Conservation (phyloP, 75 land plant species). For the Chamaecyparis obtusa region DNA sequence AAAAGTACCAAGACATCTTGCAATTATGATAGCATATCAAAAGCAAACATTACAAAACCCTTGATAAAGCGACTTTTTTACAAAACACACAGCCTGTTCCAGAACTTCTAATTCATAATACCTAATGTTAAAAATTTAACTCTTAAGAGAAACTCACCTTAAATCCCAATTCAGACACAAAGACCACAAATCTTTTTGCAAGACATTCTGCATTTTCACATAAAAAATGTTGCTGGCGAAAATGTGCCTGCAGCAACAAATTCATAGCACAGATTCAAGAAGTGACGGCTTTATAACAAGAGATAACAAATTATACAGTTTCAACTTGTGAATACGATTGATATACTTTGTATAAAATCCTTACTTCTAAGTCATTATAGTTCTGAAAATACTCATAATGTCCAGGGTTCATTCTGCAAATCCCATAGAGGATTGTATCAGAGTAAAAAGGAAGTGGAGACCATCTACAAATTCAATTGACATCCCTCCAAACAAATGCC, state of each 20-base stretch:
- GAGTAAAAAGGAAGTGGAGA: background rate
- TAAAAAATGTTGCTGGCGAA: constrained; percentile 66
- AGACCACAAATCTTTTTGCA: constrained; percentile 86
- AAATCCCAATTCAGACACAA: constrained; percentile 74
- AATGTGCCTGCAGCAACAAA: constrained; percentile 55
- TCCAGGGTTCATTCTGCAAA: constrained; percentile 82
- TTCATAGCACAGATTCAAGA: background rate
- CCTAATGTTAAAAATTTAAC: background rate
- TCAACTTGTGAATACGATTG: background rate
- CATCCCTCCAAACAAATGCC: background rate
- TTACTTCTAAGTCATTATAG: constrained; percentile 91
- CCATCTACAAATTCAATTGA: background rate
- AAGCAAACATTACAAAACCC: background rate
- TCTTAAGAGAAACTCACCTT: constrained; percentile 41
- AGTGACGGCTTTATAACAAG: background rate
- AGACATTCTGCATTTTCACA: constrained; percentile 92
- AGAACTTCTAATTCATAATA: background rate
- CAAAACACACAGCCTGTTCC: background rate
- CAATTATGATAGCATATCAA: background rate
- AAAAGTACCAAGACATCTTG: background rate
- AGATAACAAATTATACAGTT: background rate
- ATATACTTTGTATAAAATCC: background rate
- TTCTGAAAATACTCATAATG: constrained; percentile 89
- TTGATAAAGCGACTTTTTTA: background rate
- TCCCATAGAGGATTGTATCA: background rate